phyloP scores from a whole-genome alignment of 352 stramenopile species.

The Thalassiosira oceanica region DNA sequence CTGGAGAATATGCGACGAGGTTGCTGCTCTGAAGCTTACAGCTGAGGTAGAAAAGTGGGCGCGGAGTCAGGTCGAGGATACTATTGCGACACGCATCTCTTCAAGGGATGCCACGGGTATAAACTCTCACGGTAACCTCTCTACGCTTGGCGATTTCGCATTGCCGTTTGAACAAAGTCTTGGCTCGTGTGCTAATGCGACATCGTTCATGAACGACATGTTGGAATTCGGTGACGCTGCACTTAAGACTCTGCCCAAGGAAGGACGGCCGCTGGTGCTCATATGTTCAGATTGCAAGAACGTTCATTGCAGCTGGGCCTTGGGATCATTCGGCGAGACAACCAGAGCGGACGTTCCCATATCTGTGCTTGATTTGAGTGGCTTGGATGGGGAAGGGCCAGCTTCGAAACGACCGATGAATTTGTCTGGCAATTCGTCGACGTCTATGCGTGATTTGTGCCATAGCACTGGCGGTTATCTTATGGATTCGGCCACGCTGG shows the following conservation, averaged over 20 bases:
- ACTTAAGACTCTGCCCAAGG: conserved; percentile 57
- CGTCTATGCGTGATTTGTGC: conserved; percentile 53
- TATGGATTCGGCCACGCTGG: conserved; percentile 53
- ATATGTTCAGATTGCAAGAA: conserved; percentile 69
- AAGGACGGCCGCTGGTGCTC: conserved; percentile 65
- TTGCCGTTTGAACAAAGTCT: too few species aligned
- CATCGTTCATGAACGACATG: conserved; percentile 67
- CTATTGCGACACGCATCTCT: conserved; percentile 68
- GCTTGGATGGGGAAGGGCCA: neutral
- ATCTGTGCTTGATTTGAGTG: conserved; percentile 60
- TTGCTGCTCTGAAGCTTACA: conserved; percentile 51
- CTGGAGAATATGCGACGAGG: conserved; percentile 60
- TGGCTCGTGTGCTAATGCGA: conserved; percentile 20
- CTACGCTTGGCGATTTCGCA: too few species aligned
- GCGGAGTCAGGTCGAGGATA: conserved; percentile 61
- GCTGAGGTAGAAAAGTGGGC: conserved; percentile 67
- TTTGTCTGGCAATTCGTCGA: conserved; percentile 68
- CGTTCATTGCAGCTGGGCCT: conserved; percentile 62
- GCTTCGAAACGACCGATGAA: conserved; percentile 48
- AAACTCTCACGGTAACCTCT: too few species aligned
- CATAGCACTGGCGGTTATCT: conserved; percentile 65
- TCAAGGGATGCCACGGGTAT: too few species aligned
- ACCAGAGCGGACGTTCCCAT: conserved; percentile 64
- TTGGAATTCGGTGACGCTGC: conserved; percentile 70
- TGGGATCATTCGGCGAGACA: conserved; percentile 61